These are phyloP conservation scores for Biancaea sappan DNA, from an alignment of 306 rosid species.

Conservation along the genomic window DNA sequence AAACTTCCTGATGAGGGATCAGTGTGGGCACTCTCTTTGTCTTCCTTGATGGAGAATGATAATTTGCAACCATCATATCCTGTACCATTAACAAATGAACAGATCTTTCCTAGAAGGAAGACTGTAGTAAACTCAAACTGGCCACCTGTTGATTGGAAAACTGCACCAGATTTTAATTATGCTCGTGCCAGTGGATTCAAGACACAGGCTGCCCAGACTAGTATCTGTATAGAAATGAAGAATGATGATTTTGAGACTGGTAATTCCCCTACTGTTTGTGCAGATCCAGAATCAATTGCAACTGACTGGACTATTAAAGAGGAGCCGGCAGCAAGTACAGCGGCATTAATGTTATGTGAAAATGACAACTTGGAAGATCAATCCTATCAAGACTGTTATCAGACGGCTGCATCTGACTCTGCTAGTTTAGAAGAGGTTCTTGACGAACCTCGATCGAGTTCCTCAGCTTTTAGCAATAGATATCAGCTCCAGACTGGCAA, in stretches of 20 bases:
- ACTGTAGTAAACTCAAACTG: conserved; percentile 46
- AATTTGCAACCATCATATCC: conserved; percentile 31
- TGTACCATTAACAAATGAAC: conserved; percentile 41
- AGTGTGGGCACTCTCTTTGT: conserved; percentile 61
- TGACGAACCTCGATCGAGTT: conserved; percentile 14
- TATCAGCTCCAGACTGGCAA: conserved; percentile 58
- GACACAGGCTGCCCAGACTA: conserved; percentile 50
- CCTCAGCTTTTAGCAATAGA: conserved; percentile 39
- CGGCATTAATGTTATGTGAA: conserved; percentile 44
- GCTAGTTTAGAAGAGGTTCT: conserved; percentile 35
- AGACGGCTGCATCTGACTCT: conserved; percentile 37
- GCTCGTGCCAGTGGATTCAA: conserved; percentile 62
- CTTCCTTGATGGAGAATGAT: conserved; percentile 45
- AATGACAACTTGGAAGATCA: conserved; percentile 41
- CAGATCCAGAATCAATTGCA: conserved; percentile 46
- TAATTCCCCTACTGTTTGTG: conserved; percentile 33
- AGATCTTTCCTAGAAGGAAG: conserved; percentile 53
- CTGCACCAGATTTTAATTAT: conserved; percentile 77
- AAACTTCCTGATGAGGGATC: conserved; percentile 74
- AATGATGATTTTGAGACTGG: conserved; percentile 40
- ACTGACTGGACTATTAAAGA: conserved; percentile 50
- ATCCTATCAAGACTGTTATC: conserved; percentile 33
- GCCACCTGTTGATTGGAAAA: conserved; percentile 87
- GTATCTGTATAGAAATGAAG: conserved; percentile 30
- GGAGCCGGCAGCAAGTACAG: conserved; percentile 39